Percentiles rank a stretch among this genome's conserved stretches.
Conservation (phyloP, 1,284 basidiomycete species). For the Irpex lacteus region DNA sequence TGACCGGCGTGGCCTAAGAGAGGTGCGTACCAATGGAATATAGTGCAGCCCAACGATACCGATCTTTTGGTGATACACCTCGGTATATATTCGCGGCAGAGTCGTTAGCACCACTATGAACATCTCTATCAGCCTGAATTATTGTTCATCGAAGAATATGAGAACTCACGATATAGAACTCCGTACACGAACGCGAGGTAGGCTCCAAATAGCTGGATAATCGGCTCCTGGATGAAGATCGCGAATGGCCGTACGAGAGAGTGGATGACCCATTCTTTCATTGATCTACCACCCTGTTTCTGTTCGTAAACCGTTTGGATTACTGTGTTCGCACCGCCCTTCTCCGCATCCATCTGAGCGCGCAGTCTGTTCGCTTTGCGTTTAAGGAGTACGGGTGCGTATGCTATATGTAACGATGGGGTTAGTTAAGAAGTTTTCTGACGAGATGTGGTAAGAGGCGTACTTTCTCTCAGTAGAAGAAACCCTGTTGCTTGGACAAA, state of each 20-base stretch:
- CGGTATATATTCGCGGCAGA: conserved; percentile 56
- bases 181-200: conserved; percentile 53
- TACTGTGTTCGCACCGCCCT: conserved; percentile 33
- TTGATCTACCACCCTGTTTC: conserved; percentile 26
- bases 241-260: conserved; percentile 47
- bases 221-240: conserved; percentile 46
- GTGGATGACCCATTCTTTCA: conserved; percentile 37
- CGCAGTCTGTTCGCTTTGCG: conserved; percentile 53
- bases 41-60: conserved; percentile 63
- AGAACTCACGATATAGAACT: conserved; percentile 46
- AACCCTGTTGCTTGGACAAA: conserved; percentile 51
- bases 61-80: conserved; percentile 45
- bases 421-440: too few relatives aligned
- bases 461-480: conserved; percentile 64
- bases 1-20: background rate
- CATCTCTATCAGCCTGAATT: background rate
- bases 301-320: conserved; percentile 36
- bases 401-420: conserved; percentile 52
- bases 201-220: conserved; percentile 41
- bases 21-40: conserved; percentile 45
- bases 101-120: conserved; percentile 56
- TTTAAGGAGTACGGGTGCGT: conserved; percentile 58
- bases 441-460: too few relatives aligned
- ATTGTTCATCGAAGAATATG: background rate
- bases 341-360: conserved; percentile 44